Evolutionary conservation across 306 rosid species (phyloP).

Genomic region (Senna tora): DNA sequence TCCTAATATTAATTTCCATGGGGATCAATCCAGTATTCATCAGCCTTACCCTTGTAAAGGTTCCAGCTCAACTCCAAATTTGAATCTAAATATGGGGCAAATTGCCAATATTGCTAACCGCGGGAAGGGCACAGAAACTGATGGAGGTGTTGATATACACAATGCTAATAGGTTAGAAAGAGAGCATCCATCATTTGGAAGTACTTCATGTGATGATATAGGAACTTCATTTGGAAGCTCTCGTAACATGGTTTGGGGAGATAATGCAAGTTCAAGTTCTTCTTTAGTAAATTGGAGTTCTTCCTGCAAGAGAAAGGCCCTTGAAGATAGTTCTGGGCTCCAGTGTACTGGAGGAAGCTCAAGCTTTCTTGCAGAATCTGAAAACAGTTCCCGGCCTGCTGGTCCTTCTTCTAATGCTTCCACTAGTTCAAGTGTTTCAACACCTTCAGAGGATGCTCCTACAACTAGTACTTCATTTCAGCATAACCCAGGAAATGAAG

Average conservation of each 20-base stretch:
- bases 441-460: slow-evolving; percentile 47
- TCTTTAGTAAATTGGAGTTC: slow-evolving; percentile 71
- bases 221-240: slow-evolving; percentile 66
- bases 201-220: slow-evolving; percentile 45
- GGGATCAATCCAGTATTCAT: slow-evolving; percentile 54
- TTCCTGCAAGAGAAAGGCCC: slow-evolving; percentile 79
- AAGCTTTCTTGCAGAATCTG: slow-evolving; percentile 57
- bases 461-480: slow-evolving; percentile 51
- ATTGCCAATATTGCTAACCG: slow-evolving; percentile 41
- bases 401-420: slow-evolving; percentile 54
- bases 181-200: slow-evolving; percentile 47
- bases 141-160: slow-evolving; percentile 42
- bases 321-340: slow-evolving; percentile 74
- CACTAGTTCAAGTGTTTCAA: slow-evolving; percentile 49
- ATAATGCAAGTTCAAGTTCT: slow-evolving; percentile 51
- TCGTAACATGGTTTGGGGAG: slow-evolving; percentile 53
- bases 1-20: slow-evolving; percentile 41
- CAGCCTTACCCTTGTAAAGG: slow-evolving; percentile 59
- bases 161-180: slow-evolving; percentile 47
- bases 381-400: slow-evolving; percentile 50
- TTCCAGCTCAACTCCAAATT: slow-evolving; percentile 55
- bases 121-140: slow-evolving; percentile 51
- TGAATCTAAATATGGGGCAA: slow-evolving; percentile 49
- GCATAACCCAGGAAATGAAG: slow-evolving; percentile 53
- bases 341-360: slow-evolving; percentile 63